Conservation (phyloP, 2,329 filamentous ascomycete species). For the Ceratocystiopsis brevicomis region DNA sequence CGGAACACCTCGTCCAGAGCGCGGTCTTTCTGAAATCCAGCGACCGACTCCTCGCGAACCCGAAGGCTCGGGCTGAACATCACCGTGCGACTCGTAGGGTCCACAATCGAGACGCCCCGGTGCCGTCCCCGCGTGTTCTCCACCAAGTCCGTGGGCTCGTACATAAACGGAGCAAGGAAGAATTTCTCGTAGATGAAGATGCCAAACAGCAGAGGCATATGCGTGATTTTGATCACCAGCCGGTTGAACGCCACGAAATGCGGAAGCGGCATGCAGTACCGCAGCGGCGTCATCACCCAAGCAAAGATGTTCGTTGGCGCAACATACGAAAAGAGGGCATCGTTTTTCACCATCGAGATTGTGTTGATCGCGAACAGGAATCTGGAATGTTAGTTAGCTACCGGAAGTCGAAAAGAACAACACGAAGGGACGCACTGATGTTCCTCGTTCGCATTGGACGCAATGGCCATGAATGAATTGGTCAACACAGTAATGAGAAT, state of each 20-base stretch:
- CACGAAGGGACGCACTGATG: constrained; percentile 37
- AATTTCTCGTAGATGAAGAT: constrained; percentile 79
- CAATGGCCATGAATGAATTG: constrained; percentile 89
- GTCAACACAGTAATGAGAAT: constrained; percentile 91
- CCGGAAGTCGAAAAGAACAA: not conserved
- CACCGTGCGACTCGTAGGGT: constrained; percentile 34
- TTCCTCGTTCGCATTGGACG: constrained; percentile 83
- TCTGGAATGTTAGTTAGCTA: constrained; percentile 14
- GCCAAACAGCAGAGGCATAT: constrained; percentile 68
- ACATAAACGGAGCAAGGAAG: constrained; percentile 55
- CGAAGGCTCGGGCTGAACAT: constrained; percentile 57
- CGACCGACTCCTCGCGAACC: constrained; percentile 68
- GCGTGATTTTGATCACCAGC: constrained; percentile 77
- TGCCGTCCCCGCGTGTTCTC: constrained; percentile 42
- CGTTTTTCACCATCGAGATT: constrained; percentile 97
- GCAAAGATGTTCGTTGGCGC: constrained; percentile 81
- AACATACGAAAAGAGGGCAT: constrained; percentile 84
- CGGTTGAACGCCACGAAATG: constrained; percentile 74
- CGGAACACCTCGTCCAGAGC: constrained; percentile 86
- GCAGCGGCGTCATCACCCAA: constrained; percentile 69
- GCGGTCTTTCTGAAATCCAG: constrained; percentile 74
- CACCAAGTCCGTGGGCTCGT: constrained; percentile 72
- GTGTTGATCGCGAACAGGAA: constrained; percentile 94
- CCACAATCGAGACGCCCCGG: constrained; percentile 35
- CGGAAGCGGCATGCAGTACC: constrained; percentile 61